A percentile compares a stretch with the other conserved stretches of the same genome.
These are phyloP conservation scores for Cinchona pubescens DNA, from an alignment of 257 asterid species.

Conservation along the genomic window DNA sequence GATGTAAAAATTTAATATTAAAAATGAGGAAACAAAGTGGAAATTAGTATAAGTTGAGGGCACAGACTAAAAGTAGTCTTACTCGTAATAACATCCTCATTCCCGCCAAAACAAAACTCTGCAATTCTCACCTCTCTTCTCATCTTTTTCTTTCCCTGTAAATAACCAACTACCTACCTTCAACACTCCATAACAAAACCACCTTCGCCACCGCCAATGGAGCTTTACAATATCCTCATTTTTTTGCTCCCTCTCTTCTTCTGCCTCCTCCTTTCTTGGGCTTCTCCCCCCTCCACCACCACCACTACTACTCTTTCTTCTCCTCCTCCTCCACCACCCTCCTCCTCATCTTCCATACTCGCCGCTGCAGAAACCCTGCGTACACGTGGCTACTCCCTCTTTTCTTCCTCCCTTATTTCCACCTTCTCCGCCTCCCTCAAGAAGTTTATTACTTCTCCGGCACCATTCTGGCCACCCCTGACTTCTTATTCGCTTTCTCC, in stretches of 20 bases:
- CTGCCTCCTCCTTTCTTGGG: slow-evolving; percentile 40
- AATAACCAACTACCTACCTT: neutral
- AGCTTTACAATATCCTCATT: slow-evolving; percentile 28
- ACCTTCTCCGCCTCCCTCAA: slow-evolving; percentile 30
- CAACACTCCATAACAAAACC: too few relatives aligned
- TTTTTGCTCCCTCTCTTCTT: slow-evolving; percentile 31
- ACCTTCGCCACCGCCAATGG: slow-evolving; percentile 23
- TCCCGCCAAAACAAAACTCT: neutral
- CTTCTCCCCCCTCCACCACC: slow-evolving; percentile 35
- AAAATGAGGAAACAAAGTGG: too few relatives aligned
- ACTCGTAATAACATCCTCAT: too few relatives aligned
- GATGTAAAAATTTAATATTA: too few relatives aligned
- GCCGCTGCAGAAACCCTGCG: slow-evolving; percentile 56
- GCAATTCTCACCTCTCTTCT: neutral
- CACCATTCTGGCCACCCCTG: slow-evolving; percentile 62
- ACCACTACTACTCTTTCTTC: slow-evolving; percentile 23
- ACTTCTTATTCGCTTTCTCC: slow-evolving; percentile 52
- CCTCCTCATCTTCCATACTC: slow-evolving; percentile 41
- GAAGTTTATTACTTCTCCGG: slow-evolving; percentile 50
- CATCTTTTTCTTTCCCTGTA: neutral
- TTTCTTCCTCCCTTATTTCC: slow-evolving; percentile 48
- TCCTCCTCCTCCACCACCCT: slow-evolving; percentile 45
- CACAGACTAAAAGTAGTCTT: too few relatives aligned
- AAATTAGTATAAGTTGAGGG: too few relatives aligned
- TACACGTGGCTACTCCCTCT: slow-evolving; percentile 56